A percentile compares a stretch with the other conserved stretches of the same genome.
Evolutionary conservation across 2,329 filamentous ascomycete genomes (phyloP).

Genomic region (Aspergillus brasiliensis): DNA sequence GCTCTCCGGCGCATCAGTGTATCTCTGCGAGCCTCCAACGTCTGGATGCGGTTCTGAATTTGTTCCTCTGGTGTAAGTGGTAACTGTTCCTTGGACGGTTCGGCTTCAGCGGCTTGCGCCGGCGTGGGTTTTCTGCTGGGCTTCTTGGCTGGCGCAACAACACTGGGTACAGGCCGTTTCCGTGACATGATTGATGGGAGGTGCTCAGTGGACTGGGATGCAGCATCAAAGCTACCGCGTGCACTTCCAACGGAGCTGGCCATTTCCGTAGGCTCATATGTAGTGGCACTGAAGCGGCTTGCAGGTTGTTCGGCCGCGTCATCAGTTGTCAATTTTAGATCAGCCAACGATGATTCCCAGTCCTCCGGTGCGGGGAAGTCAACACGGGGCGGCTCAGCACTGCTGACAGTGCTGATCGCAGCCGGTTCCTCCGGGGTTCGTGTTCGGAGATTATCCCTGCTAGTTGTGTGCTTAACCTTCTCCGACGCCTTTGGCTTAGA

Average conservation of each 20-base stretch:
- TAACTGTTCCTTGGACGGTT: slow-evolving; percentile 59
- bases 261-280: slow-evolving; percentile 58
- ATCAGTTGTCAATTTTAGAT: slow-evolving; percentile 40
- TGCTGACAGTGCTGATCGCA: slow-evolving; percentile 15
- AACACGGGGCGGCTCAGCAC: slow-evolving; percentile 24
- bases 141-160: slow-evolving; percentile 34
- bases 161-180: slow-evolving; percentile 40
- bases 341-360: slow-evolving; percentile 35
- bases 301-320: slow-evolving; percentile 51
- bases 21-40: slow-evolving; percentile 66
- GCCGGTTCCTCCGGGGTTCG: slow-evolving; percentile 13
- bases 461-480: slow-evolving; percentile 19
- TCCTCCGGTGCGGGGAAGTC: slow-evolving; percentile 29
- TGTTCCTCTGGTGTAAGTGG: slow-evolving; percentile 63
- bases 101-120: slow-evolving; percentile 29
- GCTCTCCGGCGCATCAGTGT: slow-evolving; percentile 66
- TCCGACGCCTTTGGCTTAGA: slow-evolving; percentile 13
- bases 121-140: slow-evolving; percentile 47
- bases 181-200: slow-evolving; percentile 43
- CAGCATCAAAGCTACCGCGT: slow-evolving; percentile 32
- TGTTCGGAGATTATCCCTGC: slow-evolving; percentile 38
- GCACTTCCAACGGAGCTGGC: slow-evolving; percentile 36
- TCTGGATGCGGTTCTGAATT: slow-evolving; percentile 65
- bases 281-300: slow-evolving; percentile 67
- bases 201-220: slow-evolving; percentile 36